phyloP scores from a whole-genome alignment of 257 asterid genomes.

The Nicotiana tomentosiformis region DNA sequence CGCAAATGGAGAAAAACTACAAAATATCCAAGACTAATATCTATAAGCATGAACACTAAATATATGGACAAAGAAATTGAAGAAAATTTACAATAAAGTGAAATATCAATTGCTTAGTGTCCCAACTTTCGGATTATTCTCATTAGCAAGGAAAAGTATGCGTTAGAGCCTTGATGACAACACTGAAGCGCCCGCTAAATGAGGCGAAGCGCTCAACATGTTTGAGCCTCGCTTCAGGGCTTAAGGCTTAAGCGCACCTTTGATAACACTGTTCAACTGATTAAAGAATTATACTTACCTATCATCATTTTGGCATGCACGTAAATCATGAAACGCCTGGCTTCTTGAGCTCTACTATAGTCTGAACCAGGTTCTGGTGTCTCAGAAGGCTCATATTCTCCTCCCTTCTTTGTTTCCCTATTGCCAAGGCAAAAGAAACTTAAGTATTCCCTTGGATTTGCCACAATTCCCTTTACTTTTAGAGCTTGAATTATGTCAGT shows the following conservation, averaged over 20 bases:
- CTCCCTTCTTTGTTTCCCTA: slow-evolving; percentile 10
- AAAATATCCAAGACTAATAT: too few species aligned
- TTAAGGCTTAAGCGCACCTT: too few species aligned
- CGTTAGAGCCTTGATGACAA: too few species aligned
- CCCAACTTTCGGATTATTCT: rapidly evolving
- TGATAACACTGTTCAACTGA: background rate
- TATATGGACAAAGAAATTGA: too few species aligned
- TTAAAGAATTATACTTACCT: background rate
- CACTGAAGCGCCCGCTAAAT: too few species aligned
- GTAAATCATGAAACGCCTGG: slow-evolving; percentile 18
- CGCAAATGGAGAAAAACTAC: too few species aligned
- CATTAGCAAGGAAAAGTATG: background rate
- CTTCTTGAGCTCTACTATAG: slow-evolving; percentile 12
- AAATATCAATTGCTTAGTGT: too few species aligned
- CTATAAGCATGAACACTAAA: too few species aligned
- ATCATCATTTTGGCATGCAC: slow-evolving; percentile 18
- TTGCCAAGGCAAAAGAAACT: slow-evolving; percentile 17
- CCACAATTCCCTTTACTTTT: background rate
- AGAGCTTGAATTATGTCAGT: slow-evolving; percentile 10
- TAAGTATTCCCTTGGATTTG: slow-evolving; percentile 7
- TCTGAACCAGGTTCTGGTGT: slow-evolving; percentile 1
- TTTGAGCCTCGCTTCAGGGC: too few species aligned
- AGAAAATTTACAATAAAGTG: too few species aligned
- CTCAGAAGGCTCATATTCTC: slow-evolving; percentile 17
- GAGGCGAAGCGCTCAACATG: too few species aligned